phyloP scores from a whole-genome alignment of 306 rosid genomes.

The Cotoneaster glaucophyllus region DNA sequence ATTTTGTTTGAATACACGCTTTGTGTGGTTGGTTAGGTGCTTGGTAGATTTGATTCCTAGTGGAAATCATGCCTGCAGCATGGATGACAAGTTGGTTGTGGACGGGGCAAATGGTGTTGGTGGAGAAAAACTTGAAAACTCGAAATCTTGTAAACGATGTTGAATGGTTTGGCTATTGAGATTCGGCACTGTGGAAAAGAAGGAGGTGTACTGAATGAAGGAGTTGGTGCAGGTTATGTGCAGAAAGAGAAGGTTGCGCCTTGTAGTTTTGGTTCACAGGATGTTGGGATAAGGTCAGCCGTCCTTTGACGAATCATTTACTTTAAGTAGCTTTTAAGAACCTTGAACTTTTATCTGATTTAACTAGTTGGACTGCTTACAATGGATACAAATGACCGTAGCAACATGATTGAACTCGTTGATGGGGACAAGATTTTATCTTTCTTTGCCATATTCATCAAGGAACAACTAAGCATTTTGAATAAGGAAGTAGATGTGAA shows the following conservation, averaged over 20 bases:
- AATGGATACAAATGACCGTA: slow-evolving; percentile 4
- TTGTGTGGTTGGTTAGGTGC: slow-evolving; percentile 60
- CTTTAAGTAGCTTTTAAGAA: background rate
- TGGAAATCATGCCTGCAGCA: slow-evolving; percentile 20
- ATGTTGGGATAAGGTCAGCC: slow-evolving; percentile 67
- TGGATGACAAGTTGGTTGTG: slow-evolving; percentile 47
- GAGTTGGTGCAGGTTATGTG: slow-evolving; percentile 93
- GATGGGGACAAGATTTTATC: slow-evolving; percentile 93
- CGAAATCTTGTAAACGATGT: slow-evolving; percentile 35
- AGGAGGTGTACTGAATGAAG: slow-evolving; percentile 81
- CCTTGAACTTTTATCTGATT: background rate
- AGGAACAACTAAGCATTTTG: slow-evolving; percentile 64
- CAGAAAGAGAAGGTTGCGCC: slow-evolving; percentile 91
- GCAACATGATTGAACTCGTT: slow-evolving; percentile 53
- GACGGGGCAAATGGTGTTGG: slow-evolving; percentile 98
- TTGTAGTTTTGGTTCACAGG: slow-evolving; percentile 53
- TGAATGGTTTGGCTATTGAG: slow-evolving; percentile 55
- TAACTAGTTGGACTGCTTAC: background rate
- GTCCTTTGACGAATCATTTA: slow-evolving; percentile 7
- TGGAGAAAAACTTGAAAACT: slow-evolving; percentile 77
- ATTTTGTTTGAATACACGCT: background rate
- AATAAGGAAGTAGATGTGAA: slow-evolving; percentile 28
- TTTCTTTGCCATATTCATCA: slow-evolving; percentile 65
- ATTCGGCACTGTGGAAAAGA: slow-evolving; percentile 62
- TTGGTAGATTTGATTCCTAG: slow-evolving; percentile 66